These are phyloP conservation scores for Colletotrichum lupini DNA, from an alignment of 2,329 filamentous ascomycete genomes.

Conservation along the genomic window DNA sequence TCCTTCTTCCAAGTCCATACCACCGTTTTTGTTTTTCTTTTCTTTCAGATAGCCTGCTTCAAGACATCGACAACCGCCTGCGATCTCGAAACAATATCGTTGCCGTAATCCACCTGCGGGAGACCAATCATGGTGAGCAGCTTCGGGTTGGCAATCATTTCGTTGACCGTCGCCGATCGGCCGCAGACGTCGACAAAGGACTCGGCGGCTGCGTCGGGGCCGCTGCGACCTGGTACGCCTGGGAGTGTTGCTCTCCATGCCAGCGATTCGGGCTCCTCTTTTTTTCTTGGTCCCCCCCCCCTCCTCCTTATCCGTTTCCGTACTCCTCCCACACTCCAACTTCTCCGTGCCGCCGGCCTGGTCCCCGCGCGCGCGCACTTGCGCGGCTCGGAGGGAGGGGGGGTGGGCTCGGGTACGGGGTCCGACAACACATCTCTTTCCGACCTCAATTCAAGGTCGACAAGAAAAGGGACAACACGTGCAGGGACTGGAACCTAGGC, in stretches of 20 bases:
- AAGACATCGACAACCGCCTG: conserved; percentile 39
- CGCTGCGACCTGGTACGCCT: conserved; percentile 16
- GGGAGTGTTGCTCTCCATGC: conserved; percentile 8
- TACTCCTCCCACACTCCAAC: too few relatives aligned
- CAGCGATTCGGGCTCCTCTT: not conserved
- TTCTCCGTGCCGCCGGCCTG: not conserved
- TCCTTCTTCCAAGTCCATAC: not conserved
- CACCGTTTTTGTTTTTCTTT: too few relatives aligned
- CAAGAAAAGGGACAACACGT: too few relatives aligned
- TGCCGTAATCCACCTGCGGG: conserved; percentile 43
- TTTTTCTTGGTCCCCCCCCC: not conserved
- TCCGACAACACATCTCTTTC: not conserved
- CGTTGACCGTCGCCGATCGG: conserved; percentile 44
- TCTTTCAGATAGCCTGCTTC: conserved; percentile 27
- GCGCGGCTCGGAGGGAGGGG: not conserved
- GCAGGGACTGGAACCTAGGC: not conserved
- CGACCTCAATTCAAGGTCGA: too few relatives aligned
- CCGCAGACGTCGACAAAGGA: conserved; percentile 45
- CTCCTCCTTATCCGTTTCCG: not conserved
- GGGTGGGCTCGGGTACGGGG: not conserved
- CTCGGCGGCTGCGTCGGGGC: conserved; percentile 38
- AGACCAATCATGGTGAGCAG: conserved; percentile 48
- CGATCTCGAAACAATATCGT: conserved; percentile 41
- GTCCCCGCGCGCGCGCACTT: not conserved
- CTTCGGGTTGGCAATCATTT: conserved; percentile 44